A percentile compares a stretch with the other conserved stretches of the same genome.
Evolutionary conservation across 495 filamentous ascomycete species (phyloP).

Genomic region (Bacidia gigantensis): DNA sequence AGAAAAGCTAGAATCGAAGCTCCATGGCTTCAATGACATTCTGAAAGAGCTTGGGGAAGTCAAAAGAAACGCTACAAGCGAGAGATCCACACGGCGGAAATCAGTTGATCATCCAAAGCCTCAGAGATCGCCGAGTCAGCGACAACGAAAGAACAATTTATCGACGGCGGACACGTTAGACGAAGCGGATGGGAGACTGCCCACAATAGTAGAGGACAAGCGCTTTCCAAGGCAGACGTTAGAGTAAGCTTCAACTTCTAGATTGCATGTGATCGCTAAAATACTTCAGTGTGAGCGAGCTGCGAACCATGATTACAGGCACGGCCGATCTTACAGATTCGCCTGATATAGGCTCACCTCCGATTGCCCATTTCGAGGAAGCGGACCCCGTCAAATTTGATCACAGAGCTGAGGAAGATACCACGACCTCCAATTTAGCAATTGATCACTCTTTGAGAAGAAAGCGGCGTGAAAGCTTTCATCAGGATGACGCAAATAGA

Average conservation of each 20-base stretch:
- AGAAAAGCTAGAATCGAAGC: slow-evolving; percentile 52
- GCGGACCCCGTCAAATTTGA: slow-evolving; percentile 48
- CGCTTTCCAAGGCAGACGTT: slow-evolving; percentile 57
- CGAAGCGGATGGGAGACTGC: slow-evolving; percentile 51
- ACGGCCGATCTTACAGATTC: slow-evolving; percentile 39
- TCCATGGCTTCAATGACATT: slow-evolving; percentile 51
- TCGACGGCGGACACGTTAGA: slow-evolving; percentile 34
- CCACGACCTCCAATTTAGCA: slow-evolving; percentile 12
- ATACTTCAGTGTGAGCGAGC: slow-evolving; percentile 28
- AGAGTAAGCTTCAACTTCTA: slow-evolving; percentile 39
- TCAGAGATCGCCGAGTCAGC: slow-evolving; percentile 25
- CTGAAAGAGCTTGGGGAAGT: slow-evolving; percentile 45
- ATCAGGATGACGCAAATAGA: slow-evolving; percentile 5
- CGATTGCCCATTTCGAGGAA: slow-evolving; percentile 48
- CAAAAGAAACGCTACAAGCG: slow-evolving; percentile 16
- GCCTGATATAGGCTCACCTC: slow-evolving; percentile 52
- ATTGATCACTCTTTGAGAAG: slow-evolving; percentile 37
- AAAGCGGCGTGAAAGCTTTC: slow-evolving; percentile 35
- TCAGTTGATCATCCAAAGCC: slow-evolving; percentile 8
- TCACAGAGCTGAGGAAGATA: slow-evolving; percentile 17
- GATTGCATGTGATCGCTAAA: slow-evolving; percentile 11
- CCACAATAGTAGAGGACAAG: slow-evolving; percentile 76
- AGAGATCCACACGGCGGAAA: not conserved
- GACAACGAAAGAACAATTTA: slow-evolving; percentile 32
- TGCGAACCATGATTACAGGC: slow-evolving; percentile 33